phyloP scores from a whole-genome alignment of 306 rosid species.

The Comarum palustre region DNA sequence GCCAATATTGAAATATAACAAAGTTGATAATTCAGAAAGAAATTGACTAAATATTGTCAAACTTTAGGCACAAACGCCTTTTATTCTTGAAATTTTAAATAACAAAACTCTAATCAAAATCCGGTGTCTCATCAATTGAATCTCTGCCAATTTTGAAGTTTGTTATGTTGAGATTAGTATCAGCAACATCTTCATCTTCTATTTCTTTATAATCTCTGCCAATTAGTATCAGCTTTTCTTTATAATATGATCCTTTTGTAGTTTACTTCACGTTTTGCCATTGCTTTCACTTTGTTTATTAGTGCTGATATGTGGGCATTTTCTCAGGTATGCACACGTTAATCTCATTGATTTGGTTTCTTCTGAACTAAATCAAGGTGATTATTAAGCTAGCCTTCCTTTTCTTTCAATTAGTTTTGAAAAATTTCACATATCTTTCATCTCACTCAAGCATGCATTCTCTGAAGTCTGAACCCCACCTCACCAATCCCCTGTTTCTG shows the following conservation, averaged over 20 bases:
- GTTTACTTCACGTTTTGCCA: conserved; percentile 14
- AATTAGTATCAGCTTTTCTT: too few relatives aligned
- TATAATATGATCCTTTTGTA: not conserved
- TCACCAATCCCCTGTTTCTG: conserved; percentile 29
- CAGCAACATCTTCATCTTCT: too few relatives aligned
- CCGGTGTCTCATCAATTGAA: too few relatives aligned
- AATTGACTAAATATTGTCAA: too few relatives aligned
- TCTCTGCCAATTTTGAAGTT: too few relatives aligned
- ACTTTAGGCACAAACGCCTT: too few relatives aligned
- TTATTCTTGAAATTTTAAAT: too few relatives aligned
- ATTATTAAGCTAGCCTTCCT: not conserved
- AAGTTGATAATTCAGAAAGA: too few relatives aligned
- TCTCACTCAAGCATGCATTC: conserved; percentile 11
- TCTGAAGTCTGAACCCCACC: conserved; percentile 16
- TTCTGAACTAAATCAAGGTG: conserved; percentile 15
- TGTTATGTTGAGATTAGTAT: too few relatives aligned
- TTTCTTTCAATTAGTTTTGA: not conserved
- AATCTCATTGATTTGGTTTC: conserved; percentile 19
- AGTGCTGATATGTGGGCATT: conserved; percentile 28
- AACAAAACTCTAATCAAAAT: too few relatives aligned
- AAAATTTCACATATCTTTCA: conserved; percentile 8
- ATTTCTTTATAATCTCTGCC: too few relatives aligned
- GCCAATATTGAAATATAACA: too few relatives aligned
- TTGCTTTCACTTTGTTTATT: not conserved
- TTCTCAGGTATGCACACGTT: conserved; percentile 30